phyloP scores from a whole-genome alignment of 23 red algal genomes.

The Agarophyton chilense region DNA sequence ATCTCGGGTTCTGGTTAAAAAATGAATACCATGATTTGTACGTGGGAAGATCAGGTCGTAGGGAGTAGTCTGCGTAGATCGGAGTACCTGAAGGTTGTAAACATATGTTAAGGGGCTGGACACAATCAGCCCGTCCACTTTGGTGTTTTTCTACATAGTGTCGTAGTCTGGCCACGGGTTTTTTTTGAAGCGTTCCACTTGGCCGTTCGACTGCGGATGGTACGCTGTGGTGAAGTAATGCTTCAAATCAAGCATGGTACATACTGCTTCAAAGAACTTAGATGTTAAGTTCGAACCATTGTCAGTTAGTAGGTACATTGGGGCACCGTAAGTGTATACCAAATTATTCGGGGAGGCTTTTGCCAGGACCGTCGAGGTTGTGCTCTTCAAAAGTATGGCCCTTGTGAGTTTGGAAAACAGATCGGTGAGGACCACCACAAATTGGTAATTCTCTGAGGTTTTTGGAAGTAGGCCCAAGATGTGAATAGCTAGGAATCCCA shows the following conservation, averaged over 20 bases:
- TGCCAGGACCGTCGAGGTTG: no score
- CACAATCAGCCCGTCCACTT: neutral
- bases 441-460: neutral
- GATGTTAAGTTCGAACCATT: no score
- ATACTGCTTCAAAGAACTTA: no score
- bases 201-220: conserved; percentile 30
- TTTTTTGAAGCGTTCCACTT: conserved; percentile 32
- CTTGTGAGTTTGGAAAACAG: no score
- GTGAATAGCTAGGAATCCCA: conserved; percentile 23
- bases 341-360: no score
- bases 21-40: neutral
- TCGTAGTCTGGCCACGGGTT: no score
- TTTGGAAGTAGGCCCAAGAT: neutral
- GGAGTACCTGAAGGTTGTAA: conserved; percentile 26
- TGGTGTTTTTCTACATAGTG: conserved; percentile 44
- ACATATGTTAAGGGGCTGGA: neutral
- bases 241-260: no score
- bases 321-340: no score
- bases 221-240: conserved; percentile 44
- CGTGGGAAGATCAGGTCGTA: conserved; percentile 37
- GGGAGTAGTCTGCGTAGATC: no score
- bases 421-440: no score
- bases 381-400: no score
- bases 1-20: neutral
- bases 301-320: no score